Conservation (phyloP, 441 rosid genomes). For the Theobroma grandiflorum region DNA sequence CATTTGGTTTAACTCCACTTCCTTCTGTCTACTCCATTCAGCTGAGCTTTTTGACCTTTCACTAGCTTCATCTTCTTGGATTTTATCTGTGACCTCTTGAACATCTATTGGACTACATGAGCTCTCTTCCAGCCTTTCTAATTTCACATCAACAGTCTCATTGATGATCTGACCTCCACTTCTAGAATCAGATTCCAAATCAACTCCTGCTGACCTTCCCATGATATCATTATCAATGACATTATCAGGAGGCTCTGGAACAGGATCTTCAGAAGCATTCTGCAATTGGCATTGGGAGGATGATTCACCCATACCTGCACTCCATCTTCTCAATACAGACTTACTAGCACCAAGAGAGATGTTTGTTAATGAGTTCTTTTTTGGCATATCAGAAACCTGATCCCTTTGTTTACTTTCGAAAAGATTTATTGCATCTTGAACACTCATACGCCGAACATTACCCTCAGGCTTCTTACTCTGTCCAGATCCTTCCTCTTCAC, state of each 20-base stretch:
- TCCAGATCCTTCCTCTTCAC: slow-evolving; percentile 58
- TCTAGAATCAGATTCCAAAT: slow-evolving; percentile 39
- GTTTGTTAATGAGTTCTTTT: slow-evolving; percentile 43
- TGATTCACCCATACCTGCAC: slow-evolving; percentile 58
- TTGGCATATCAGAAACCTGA: slow-evolving; percentile 48
- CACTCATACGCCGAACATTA: slow-evolving; percentile 56
- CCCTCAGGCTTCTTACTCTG: slow-evolving; percentile 49
- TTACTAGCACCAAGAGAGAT: slow-evolving; percentile 47
- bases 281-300: slow-evolving; percentile 47
- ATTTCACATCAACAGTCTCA: slow-evolving; percentile 36
- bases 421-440: slow-evolving; percentile 72
- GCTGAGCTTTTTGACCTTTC: slow-evolving; percentile 43
- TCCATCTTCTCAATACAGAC: slow-evolving; percentile 76
- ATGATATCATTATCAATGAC: slow-evolving; percentile 32
- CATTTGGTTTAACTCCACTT: slow-evolving; percentile 62
- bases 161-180: slow-evolving; percentile 29
- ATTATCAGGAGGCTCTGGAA: slow-evolving; percentile 37
- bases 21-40: slow-evolving; percentile 63
- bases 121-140: slow-evolving; percentile 38
- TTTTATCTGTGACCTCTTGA: slow-evolving; percentile 33
- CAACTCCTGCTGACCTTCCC: slow-evolving; percentile 37
- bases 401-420: slow-evolving; percentile 71
- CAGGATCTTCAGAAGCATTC: slow-evolving; percentile 38
- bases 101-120: slow-evolving; percentile 33
- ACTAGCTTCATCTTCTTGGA: slow-evolving; percentile 38